phyloP scores from a whole-genome alignment of 495 filamentous ascomycete species.

The Xylaria grammica region DNA sequence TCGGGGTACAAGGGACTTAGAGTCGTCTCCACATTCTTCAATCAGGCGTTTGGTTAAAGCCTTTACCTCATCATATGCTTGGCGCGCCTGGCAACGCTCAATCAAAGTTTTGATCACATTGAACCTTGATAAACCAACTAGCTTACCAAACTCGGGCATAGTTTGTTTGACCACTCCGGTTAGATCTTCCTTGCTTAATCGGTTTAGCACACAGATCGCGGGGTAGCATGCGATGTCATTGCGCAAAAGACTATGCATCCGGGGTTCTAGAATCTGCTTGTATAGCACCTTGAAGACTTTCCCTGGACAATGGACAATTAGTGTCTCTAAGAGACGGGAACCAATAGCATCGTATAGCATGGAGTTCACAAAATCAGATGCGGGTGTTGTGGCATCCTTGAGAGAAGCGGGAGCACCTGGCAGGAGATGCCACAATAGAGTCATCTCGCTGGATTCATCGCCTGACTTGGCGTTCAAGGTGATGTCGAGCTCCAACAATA shows the following conservation, averaged over 20 bases:
- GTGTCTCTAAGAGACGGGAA: conserved; percentile 84
- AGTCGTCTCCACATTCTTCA: conserved; percentile 60
- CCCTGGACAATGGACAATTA: conserved; percentile 78
- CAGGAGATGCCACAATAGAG: conserved; percentile 47
- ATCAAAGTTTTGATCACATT: conserved; percentile 80
- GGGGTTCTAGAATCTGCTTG: conserved; percentile 71
- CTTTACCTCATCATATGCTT: conserved; percentile 59
- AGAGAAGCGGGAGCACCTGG: conserved; percentile 52
- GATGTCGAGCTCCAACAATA: conserved; percentile 84
- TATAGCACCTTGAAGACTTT: conserved; percentile 88
- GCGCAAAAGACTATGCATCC: conserved; percentile 76
- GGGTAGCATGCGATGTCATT: conserved; percentile 91
- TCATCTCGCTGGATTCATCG: conserved; percentile 43
- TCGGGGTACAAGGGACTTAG: conserved; percentile 57
- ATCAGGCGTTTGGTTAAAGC: conserved; percentile 66
- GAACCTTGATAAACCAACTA: conserved; percentile 75
- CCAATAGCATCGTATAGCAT: conserved; percentile 89
- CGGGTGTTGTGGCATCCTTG: conserved; percentile 46
- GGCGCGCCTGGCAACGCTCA: conserved; percentile 76
- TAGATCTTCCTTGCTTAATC: conserved; percentile 83
- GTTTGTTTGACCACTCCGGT: conserved; percentile 69
- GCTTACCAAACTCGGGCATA: conserved; percentile 66
- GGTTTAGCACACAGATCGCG: conserved; percentile 76
- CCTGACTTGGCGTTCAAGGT: conserved; percentile 68
- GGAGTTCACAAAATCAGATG: conserved; percentile 74